Evolutionary conservation across 768 basidiomycete genomes (phyloP), one percentile per base, ranked within the genome.

Genomic region (Pleurotus pulmonarius): DNA sequence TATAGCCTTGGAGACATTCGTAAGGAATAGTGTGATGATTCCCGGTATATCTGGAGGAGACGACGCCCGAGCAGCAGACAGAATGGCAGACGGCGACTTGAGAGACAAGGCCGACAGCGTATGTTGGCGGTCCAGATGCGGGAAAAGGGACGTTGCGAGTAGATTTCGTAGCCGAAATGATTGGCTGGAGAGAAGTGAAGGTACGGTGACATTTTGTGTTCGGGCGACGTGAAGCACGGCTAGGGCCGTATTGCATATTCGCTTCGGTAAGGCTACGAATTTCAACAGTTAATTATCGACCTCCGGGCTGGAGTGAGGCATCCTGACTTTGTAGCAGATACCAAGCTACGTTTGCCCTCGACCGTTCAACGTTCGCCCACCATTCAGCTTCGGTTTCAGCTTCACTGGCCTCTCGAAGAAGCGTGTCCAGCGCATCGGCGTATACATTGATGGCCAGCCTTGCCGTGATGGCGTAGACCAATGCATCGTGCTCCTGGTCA

Each of bases 351-450:
- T 75, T 79, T 51, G 70, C 61, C 24, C 74, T 65, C 3, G 88
- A 92, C 29, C 83, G 77, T 59, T 87, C 85, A 41, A 89, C 67
- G 25, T 83, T 79, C 13, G 79, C 77, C 94, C 94, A 98, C 88
- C 90, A 97, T 45, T 89, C 83, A 16, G 90, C 83, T 63, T 94
- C 91, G 5, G 77, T 70, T 62, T 94, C 92, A 11, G 86, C 82
- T 34, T 83, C 68, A 7, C 82, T 74, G 1, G 94, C 90, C 63
- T 91, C 83, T 8, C 74, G 65, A 57, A 96, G 68, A 56, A 85
- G 83, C 18, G 74, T 64, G 59, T 91, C 82, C 63, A 94, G 70
- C 1, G 83, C 78, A 54, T 87, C 79, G 4, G 83, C 73, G 64
- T 92, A 93, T 13, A 90, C 58, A 6, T 77, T 78, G 4, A 83